These are phyloP conservation scores for Magnolia officinalis DNA, from an alignment of 164 flowering plant genomes.

Conservation along the genomic window DNA sequence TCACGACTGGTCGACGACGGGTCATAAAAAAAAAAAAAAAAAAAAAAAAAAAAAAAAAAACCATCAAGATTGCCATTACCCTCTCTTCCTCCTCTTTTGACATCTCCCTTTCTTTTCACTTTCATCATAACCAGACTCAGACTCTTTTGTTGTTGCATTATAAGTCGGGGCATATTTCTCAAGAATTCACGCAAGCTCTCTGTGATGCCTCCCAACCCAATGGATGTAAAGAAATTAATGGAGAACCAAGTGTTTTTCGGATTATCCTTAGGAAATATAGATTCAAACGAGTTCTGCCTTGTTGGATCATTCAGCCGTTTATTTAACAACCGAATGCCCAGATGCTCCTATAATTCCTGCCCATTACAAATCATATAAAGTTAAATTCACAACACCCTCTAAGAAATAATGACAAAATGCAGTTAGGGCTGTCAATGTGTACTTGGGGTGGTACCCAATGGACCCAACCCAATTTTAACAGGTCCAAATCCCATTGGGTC, in stretches of 20 bases:
- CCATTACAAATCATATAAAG: background rate
- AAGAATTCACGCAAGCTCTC: constrained; percentile 83
- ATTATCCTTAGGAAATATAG: constrained; percentile 87
- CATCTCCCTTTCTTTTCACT: constrained; percentile 25
- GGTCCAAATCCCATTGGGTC: too few relatives aligned
- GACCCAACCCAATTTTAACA: too few relatives aligned
- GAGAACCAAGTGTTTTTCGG: constrained; percentile 87
- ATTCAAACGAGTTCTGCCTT: constrained; percentile 79
- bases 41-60: too few relatives aligned
- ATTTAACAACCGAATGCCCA: constrained; percentile 75
- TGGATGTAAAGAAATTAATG: constrained; percentile 92
- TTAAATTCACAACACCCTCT: background rate
- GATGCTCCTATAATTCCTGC: constrained; percentile 90
- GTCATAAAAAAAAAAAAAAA: too few relatives aligned
- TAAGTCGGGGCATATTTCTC: constrained; percentile 87
- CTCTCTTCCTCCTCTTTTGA: constrained; percentile 37
- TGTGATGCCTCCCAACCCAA: constrained; percentile 92
- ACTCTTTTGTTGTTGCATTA: constrained; percentile 78
- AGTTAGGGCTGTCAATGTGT: background rate
- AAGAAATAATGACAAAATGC: background rate
- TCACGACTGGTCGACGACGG: too few relatives aligned
- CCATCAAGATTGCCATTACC: background rate
- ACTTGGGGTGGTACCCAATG: background rate
- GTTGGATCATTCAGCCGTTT: constrained; percentile 74
- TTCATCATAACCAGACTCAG: constrained; percentile 31